Evolutionary conservation across 2,329 filamentous ascomycete genomes (phyloP).

Genomic region (Penicillium sp.): DNA sequence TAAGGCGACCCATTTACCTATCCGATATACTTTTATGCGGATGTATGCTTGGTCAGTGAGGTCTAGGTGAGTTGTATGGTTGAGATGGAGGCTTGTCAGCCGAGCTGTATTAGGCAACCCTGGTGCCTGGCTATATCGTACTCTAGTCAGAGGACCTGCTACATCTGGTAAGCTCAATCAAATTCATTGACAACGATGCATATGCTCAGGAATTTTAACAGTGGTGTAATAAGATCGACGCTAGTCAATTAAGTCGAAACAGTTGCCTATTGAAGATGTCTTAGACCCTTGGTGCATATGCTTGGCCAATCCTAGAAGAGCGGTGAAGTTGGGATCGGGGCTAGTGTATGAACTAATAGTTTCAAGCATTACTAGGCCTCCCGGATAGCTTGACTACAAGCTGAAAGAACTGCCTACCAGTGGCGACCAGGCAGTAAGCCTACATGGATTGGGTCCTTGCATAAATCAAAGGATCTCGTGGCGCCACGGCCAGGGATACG

Average conservation of each 20-base stretch:
- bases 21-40: not conserved
- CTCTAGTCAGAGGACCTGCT: not conserved
- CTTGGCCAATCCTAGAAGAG: not conserved
- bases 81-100: not conserved
- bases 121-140: not conserved
- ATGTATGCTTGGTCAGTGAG: not conserved
- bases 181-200: not conserved
- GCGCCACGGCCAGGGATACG: not conserved
- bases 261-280: not conserved
- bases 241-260: not conserved
- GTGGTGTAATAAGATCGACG: not conserved
- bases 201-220: not conserved
- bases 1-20: not conserved
- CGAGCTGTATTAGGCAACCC: not conserved
- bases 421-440: no score
- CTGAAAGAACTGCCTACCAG: no score
- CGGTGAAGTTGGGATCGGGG: not conserved
- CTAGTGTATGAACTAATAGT: not conserved
- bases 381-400: not conserved
- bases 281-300: not conserved
- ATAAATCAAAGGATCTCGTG: not conserved
- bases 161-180: not conserved
- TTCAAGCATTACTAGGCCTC: not conserved
- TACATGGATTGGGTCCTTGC: not conserved
- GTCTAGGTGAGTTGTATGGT: not conserved